phyloP scores from a whole-genome alignment of 225 moss, liverwort and hornwort genomes.

The Polytrichum formosum region DNA sequence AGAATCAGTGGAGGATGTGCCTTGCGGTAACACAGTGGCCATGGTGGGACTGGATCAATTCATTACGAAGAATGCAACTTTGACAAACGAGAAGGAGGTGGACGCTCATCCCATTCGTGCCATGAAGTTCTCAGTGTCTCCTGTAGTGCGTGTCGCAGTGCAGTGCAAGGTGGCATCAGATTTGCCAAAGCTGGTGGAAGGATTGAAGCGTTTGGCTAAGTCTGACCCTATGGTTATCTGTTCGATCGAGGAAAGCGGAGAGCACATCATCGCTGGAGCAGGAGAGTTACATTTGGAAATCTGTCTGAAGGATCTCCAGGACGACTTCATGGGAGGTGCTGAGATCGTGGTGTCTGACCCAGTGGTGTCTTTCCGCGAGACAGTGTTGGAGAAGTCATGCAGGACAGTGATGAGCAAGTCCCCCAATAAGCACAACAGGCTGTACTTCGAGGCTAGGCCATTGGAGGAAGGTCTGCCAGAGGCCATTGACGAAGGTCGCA shows the following conservation, averaged over 20 bases:
- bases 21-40: slow-evolving; percentile 59
- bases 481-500: slow-evolving; percentile 15
- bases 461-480: slow-evolving; percentile 21
- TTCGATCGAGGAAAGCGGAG: slow-evolving; percentile 49
- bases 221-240: slow-evolving; percentile 54
- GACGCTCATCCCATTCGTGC: slow-evolving; percentile 57
- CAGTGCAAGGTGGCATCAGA: slow-evolving; percentile 62
- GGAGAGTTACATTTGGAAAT: slow-evolving; percentile 53
- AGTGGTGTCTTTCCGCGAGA: slow-evolving; percentile 24
- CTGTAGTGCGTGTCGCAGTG: slow-evolving; percentile 60
- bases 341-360: slow-evolving; percentile 56
- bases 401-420: slow-evolving; percentile 28
- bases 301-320: slow-evolving; percentile 50
- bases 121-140: slow-evolving; percentile 63
- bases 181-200: slow-evolving; percentile 57
- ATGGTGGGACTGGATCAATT: slow-evolving; percentile 61
- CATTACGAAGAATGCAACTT: slow-evolving; percentile 58
- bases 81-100: slow-evolving; percentile 59
- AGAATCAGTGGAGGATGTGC: slow-evolving; percentile 58
- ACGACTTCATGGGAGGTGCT: slow-evolving; percentile 50
- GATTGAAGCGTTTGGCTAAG: slow-evolving; percentile 58
- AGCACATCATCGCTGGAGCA: slow-evolving; percentile 46
- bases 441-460: slow-evolving; percentile 20
- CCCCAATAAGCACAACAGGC: slow-evolving; percentile 20
- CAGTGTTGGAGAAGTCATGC: slow-evolving; percentile 16